Percentiles rank a stretch among this genome's conserved stretches.
These are phyloP conservation scores for Saccharomyces jurei DNA, from an alignment of 805 yeast species.

Conservation along the genomic window DNA sequence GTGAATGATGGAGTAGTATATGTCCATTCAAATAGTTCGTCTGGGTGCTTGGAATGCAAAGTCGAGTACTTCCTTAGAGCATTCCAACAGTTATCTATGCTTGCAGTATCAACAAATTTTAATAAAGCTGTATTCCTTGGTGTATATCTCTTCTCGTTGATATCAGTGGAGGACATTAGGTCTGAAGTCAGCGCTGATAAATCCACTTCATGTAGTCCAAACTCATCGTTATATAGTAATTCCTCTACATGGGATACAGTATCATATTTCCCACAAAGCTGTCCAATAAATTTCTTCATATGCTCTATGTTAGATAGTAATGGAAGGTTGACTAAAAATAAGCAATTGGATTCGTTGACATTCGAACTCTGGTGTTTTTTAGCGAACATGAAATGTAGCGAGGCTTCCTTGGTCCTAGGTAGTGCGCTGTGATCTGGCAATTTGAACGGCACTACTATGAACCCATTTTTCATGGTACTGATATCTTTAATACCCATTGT, in stretches of 20 bases:
- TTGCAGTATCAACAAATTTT: conserved; percentile 62
- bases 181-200: conserved; percentile 55
- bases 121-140: conserved; percentile 72
- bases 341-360: conserved; percentile 40
- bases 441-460: conserved; percentile 28
- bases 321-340: conserved; percentile 78
- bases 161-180: conserved; percentile 32
- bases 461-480: conserved; percentile 29
- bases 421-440: conserved; percentile 16
- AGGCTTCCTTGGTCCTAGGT: conserved; percentile 6
- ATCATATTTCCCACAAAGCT: conserved; percentile 36
- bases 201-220: conserved; percentile 41
- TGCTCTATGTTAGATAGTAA: conserved; percentile 44
- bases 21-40: conserved; percentile 31
- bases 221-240: conserved; percentile 36
- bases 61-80: conserved; percentile 48
- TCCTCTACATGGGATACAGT: conserved; percentile 58
- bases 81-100: conserved; percentile 42
- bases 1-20: conserved; percentile 29
- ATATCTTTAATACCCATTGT: not conserved
- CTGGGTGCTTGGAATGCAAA: conserved; percentile 34
- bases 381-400: conserved; percentile 50
- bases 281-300: conserved; percentile 49
- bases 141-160: conserved; percentile 35
- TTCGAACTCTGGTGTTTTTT: conserved; percentile 53